Conservation (phyloP, 2,329 filamentous ascomycete genomes). For the Fusarium fujikuroi region DNA sequence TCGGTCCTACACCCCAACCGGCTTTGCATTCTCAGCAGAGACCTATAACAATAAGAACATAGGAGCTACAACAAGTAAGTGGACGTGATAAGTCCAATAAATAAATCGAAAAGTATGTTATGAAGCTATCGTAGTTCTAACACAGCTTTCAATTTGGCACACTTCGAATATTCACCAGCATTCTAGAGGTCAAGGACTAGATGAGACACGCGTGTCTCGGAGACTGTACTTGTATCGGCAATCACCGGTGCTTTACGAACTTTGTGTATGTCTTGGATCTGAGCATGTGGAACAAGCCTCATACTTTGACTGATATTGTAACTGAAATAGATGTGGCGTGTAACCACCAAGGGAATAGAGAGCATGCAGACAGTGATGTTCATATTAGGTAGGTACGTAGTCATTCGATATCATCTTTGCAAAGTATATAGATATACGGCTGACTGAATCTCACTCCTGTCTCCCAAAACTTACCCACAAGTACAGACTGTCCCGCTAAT, state of each 20-base stretch:
- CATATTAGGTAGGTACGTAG: not conserved
- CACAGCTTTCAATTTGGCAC: not conserved
- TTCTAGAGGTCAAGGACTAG: conserved; percentile 9
- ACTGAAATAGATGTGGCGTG: not conserved
- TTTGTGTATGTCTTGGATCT: conserved; percentile 10
- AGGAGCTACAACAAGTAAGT: not conserved
- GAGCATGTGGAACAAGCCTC: not conserved
- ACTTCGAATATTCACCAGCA: not conserved
- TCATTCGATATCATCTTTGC: not conserved
- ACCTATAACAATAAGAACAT: not conserved
- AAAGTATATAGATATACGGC: conserved; percentile 14
- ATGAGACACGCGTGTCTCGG: conserved; percentile 16
- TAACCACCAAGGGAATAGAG: not conserved
- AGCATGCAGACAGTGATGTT: not conserved
- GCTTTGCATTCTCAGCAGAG: not conserved
- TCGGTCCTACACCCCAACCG: not conserved
- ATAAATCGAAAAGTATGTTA: not conserved
- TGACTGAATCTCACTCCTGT: not conserved
- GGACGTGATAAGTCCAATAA: not conserved
- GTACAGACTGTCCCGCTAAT: not conserved
- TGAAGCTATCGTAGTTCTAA: not conserved
- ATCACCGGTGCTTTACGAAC: not conserved
- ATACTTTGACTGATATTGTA: not conserved
- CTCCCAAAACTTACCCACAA: not conserved
- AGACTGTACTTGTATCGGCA: not conserved